These are phyloP conservation scores for Boletales sp. DNA, from an alignment of 768 basidiomycete species.

Conservation along the genomic window DNA sequence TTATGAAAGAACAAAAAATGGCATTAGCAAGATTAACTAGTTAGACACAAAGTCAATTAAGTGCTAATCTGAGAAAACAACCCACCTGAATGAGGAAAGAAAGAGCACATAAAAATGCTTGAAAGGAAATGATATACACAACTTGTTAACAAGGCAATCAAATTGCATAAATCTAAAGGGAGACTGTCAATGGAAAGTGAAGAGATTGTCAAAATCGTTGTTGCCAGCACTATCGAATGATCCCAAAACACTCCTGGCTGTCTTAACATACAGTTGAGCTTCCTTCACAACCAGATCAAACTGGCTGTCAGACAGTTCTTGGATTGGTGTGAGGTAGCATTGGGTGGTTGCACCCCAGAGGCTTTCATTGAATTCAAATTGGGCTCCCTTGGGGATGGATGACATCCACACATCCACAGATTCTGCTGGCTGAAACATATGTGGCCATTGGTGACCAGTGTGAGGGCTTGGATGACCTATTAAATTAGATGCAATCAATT, in stretches of 20 bases:
- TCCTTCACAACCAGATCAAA: too few relatives aligned
- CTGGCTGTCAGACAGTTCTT: too few relatives aligned
- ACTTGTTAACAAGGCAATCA: not conserved
- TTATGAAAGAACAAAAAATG: too few relatives aligned
- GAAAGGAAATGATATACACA: not conserved
- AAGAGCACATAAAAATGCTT: not conserved
- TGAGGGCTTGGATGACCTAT: slow-evolving; percentile 4
- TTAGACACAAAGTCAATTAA: not conserved
- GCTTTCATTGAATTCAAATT: too few relatives aligned
- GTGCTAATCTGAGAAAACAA: too few relatives aligned
- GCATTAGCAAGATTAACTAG: too few relatives aligned
- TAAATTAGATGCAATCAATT: not conserved
- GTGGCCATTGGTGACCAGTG: slow-evolving; percentile 1
- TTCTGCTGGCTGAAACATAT: not conserved
- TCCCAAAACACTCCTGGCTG: not conserved
- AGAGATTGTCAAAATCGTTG: not conserved
- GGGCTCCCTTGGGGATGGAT: too few relatives aligned
- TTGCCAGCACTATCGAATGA: not conserved
- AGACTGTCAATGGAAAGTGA: not conserved
- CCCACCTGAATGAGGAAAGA: not conserved
- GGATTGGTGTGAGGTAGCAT: too few relatives aligned
- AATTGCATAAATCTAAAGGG: not conserved
- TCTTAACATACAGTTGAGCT: too few relatives aligned
- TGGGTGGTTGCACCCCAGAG: too few relatives aligned
- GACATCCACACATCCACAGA: slow-evolving; percentile 4